Conservation (phyloP, 2,329 filamentous ascomycete species). For the Sphaerulina musiva region DNA sequence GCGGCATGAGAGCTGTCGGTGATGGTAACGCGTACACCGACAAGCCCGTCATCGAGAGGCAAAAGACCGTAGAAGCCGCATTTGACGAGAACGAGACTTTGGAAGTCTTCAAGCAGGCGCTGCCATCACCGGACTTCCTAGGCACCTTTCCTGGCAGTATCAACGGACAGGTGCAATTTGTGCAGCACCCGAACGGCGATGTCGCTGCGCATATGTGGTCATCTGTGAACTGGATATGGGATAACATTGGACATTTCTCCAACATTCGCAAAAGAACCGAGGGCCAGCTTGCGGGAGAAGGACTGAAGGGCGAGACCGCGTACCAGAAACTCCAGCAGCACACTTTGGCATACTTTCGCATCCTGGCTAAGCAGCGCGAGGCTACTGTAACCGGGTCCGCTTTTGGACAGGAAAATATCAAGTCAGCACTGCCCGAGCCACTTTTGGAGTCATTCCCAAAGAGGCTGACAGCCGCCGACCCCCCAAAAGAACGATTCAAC, state of each 20-base stretch:
- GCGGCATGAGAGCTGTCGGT: neutral
- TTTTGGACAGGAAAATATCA: conserved; percentile 31
- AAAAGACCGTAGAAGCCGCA: conserved; percentile 28
- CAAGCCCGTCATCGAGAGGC: conserved; percentile 25
- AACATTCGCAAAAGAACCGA: conserved; percentile 39
- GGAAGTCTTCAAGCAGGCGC: conserved; percentile 37
- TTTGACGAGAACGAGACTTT: conserved; percentile 32
- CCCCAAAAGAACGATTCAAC: neutral
- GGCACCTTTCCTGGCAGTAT: conserved; percentile 29
- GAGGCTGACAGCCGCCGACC: neutral
- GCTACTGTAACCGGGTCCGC: conserved; percentile 25
- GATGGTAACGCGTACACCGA: conserved; percentile 22
- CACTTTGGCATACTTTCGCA: conserved; percentile 39
- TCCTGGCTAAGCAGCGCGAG: conserved; percentile 38
- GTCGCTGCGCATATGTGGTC: conserved; percentile 46
- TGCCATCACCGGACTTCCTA: conserved; percentile 40
- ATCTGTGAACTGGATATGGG: conserved; percentile 36
- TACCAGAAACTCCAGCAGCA: conserved; percentile 32
- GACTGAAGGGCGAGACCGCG: conserved; percentile 35
- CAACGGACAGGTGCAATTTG: conserved; percentile 42
- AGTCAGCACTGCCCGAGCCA: conserved; percentile 26
- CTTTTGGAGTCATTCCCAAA: neutral
- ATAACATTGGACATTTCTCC: conserved; percentile 41
- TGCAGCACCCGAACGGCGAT: conserved; percentile 44
- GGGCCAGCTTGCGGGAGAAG: conserved; percentile 39